Evolutionary conservation across 2,329 filamentous ascomycete genomes (phyloP).

Genomic region (Arthrobotrys conoides): DNA sequence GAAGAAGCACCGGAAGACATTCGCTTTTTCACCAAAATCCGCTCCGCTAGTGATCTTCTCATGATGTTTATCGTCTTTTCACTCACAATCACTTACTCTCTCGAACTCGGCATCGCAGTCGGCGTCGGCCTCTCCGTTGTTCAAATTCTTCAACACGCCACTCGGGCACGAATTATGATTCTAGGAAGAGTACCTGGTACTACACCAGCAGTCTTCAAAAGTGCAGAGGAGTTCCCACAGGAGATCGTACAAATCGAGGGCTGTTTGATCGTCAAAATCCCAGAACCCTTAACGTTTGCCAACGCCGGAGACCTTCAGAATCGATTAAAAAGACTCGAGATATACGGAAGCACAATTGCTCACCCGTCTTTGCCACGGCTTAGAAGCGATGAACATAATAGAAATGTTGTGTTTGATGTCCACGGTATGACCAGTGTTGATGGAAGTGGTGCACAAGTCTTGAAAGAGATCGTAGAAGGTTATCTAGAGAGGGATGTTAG

Average conservation of each 20-base stretch:
- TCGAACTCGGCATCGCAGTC: constrained; percentile 92
- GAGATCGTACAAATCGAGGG: constrained; percentile 85
- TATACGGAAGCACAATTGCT: constrained; percentile 86
- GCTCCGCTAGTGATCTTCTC: constrained; percentile 85
- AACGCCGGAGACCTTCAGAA: constrained; percentile 94
- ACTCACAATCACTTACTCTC: constrained; percentile 93
- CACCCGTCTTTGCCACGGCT: constrained; percentile 90
- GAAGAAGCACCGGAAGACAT: constrained; percentile 96
- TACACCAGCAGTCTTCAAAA: constrained; percentile 79
- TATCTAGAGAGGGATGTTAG: constrained; percentile 83
- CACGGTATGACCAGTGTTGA: constrained; percentile 97
- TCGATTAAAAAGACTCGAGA: constrained; percentile 83
- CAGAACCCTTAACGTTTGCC: constrained; percentile 94
- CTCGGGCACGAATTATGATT: constrained; percentile 94
- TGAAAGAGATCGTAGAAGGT: constrained; percentile 86
- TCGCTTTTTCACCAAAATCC: constrained; percentile 86
- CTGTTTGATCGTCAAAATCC: constrained; percentile 96
- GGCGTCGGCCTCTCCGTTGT: constrained; percentile 92
- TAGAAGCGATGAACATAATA: constrained; percentile 82
- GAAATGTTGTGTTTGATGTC: constrained; percentile 95
- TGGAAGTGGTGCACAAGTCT: constrained; percentile 90
- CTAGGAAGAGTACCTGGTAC: constrained; percentile 87
- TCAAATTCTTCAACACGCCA: constrained; percentile 89
- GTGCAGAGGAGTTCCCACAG: constrained; percentile 81
- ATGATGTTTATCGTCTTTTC: constrained; percentile 93